phyloP scores from a whole-genome alignment of 129 eudicot genomes.

The Chrysanthemum seticuspe region DNA sequence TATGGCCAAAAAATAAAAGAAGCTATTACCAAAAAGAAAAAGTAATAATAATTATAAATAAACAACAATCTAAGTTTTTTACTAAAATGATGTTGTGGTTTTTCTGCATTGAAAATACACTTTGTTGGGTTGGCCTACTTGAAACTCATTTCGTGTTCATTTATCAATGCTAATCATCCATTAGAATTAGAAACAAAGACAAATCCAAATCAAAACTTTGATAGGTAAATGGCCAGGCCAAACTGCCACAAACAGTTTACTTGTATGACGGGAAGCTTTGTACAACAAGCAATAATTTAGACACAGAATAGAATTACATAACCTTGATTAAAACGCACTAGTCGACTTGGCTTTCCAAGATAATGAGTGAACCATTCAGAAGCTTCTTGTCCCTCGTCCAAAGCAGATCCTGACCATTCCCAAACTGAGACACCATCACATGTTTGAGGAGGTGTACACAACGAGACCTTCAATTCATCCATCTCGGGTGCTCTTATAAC shows the following conservation, averaged over 20 bases:
- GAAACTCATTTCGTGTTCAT: neutral
- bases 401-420: conserved; percentile 85
- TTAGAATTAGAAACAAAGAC: neutral
- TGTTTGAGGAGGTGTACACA: conserved; percentile 42
- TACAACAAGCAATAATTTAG: too few species aligned
- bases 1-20: neutral
- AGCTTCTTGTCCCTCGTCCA: conserved; percentile 77
- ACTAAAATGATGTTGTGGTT: neutral
- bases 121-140: neutral
- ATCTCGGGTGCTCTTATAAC: conserved; percentile 75
- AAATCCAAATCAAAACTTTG: conserved; percentile 1
- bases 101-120: neutral
- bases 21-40: neutral
- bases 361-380: conserved; percentile 67
- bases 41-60: neutral
- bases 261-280: too few species aligned
- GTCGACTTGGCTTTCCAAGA: conserved; percentile 71
- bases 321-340: conserved; percentile 81
- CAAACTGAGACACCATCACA: conserved; percentile 71
- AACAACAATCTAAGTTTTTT: neutral
- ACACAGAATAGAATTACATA: neutral
- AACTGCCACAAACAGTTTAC: neutral
- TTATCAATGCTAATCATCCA: neutral
- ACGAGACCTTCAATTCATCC: conserved; percentile 62
- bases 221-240: neutral